A percentile compares a stretch with the other conserved stretches of the same genome.
These are phyloP conservation scores for Chimonanthus praecox DNA, from an alignment of 164 flowering plant species.

Conservation along the genomic window DNA sequence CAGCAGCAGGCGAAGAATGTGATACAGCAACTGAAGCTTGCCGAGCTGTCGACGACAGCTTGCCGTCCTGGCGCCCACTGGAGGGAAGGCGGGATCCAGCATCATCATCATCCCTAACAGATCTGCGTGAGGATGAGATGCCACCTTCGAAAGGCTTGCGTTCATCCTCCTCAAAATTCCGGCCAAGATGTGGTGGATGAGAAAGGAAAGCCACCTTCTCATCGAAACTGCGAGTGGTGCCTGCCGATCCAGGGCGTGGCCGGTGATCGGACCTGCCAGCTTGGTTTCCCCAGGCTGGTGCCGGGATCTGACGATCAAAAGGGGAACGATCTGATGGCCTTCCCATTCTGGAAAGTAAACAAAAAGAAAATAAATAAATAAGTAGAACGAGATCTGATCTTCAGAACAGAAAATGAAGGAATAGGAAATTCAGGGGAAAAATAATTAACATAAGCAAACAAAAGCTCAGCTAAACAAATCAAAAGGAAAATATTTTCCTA, in stretches of 20 bases:
- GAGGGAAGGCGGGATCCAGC: slow-evolving; percentile 20
- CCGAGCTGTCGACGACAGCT: slow-evolving; percentile 20
- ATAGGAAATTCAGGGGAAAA: background rate
- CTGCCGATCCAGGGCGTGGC: slow-evolving; percentile 66
- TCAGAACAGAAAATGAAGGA: background rate
- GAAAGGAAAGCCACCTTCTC: slow-evolving; percentile 62
- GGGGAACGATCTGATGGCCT: slow-evolving; percentile 61
- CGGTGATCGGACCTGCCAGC: slow-evolving; percentile 56
- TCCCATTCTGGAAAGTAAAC: slow-evolving; percentile 32
- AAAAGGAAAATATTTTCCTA: no score
- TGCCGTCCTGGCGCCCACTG: slow-evolving; percentile 24
- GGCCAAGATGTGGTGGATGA: slow-evolving; percentile 49
- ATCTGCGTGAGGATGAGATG: slow-evolving; percentile 35
- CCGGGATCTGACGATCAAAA: slow-evolving; percentile 42
- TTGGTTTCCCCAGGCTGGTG: slow-evolving; percentile 50
- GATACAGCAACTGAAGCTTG: slow-evolving; percentile 21
- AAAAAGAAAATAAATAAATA: background rate
- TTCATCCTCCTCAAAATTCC: slow-evolving; percentile 94
- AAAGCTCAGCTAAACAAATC: no score
- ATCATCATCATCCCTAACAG: slow-evolving; percentile 78
- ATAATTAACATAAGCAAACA: no score
- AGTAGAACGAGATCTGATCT: slow-evolving; percentile 10
- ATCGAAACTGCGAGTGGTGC: slow-evolving; percentile 50
- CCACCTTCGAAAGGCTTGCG: slow-evolving; percentile 81
- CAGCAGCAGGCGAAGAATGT: slow-evolving; percentile 11